Evolutionary conservation across 345 rosid species (phyloP).

Genomic region (Pistacia integerrima): DNA sequence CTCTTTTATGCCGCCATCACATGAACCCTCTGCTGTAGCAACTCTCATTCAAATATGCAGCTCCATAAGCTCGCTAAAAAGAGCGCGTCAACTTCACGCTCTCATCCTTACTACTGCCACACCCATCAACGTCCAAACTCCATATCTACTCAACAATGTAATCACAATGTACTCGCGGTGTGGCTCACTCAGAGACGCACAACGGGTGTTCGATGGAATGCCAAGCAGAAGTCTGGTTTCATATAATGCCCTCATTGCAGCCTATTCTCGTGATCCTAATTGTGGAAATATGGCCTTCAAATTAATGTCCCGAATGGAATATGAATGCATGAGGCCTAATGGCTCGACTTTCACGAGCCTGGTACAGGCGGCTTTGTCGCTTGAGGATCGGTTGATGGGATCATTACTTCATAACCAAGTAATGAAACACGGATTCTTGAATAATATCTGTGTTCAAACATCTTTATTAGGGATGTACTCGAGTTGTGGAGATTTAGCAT

Average conservation of each 20-base stretch:
- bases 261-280: conserved; percentile 52
- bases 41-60: conserved; percentile 57
- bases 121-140: conserved; percentile 30
- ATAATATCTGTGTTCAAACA: conserved; percentile 63
- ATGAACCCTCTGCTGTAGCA: conserved; percentile 33
- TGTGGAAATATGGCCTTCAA: conserved; percentile 33
- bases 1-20: conserved; percentile 35
- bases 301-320: conserved; percentile 41
- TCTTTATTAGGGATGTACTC: conserved; percentile 78
- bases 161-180: conserved; percentile 70
- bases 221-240: conserved; percentile 62
- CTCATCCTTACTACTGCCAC: conserved; percentile 42
- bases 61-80: conserved; percentile 35
- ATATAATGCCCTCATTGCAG: conserved; percentile 67
- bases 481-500: conserved; percentile 61
- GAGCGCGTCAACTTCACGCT: conserved; percentile 73
- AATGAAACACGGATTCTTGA: conserved; percentile 47
- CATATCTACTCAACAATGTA: conserved; percentile 64
- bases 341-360: conserved; percentile 70
- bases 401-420: conserved; percentile 52
- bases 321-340: conserved; percentile 56
- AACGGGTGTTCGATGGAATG: conserved; percentile 70
- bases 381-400: conserved; percentile 56
- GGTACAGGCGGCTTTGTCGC: conserved; percentile 55
- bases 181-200: conserved; percentile 42